Evolutionary conservation across 306 rosid species (phyloP).

Genomic region (Fragaria iinumae): DNA sequence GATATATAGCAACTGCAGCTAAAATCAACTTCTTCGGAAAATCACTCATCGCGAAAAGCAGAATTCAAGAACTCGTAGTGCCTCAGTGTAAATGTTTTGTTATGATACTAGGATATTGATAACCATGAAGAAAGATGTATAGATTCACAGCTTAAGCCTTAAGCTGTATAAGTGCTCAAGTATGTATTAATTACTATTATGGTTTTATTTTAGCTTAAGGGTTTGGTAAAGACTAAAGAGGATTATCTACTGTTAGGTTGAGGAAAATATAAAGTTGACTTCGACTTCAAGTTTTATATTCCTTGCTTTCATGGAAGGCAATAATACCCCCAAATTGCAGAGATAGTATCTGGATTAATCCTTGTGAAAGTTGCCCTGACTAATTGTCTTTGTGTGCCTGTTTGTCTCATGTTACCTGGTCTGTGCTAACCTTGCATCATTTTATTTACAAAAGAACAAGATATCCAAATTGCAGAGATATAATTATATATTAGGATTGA

Average conservation of each 20-base stretch:
- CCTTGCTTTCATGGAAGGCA: slow-evolving; percentile 3
- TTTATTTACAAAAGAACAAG: too few species aligned
- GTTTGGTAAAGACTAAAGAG: neutral
- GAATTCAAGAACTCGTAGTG: neutral
- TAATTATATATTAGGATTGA: neutral
- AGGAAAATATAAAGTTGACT: slow-evolving; percentile 6
- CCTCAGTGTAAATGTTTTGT: neutral
- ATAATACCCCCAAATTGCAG: neutral
- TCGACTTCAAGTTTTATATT: neutral
- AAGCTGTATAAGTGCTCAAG: neutral
- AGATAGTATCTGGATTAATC: neutral
- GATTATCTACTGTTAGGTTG: neutral
- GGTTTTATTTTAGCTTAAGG: neutral
- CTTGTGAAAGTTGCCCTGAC: too few species aligned
- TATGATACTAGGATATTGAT: neutral
- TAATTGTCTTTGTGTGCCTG: too few species aligned
- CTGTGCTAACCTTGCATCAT: too few species aligned
- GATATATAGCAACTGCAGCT: slow-evolving; percentile 7
- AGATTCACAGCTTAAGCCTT: neutral
- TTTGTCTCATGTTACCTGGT: too few species aligned
- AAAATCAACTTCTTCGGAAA: slow-evolving; percentile 18
- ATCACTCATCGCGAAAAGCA: slow-evolving; percentile 22
- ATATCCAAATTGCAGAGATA: neutral
- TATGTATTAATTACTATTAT: neutral
- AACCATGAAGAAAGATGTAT: neutral